A percentile compares a stretch with the other conserved stretches of the same genome.
Conservation (phyloP, 805 yeast species). For the Zygotorulaspora florentina region DNA sequence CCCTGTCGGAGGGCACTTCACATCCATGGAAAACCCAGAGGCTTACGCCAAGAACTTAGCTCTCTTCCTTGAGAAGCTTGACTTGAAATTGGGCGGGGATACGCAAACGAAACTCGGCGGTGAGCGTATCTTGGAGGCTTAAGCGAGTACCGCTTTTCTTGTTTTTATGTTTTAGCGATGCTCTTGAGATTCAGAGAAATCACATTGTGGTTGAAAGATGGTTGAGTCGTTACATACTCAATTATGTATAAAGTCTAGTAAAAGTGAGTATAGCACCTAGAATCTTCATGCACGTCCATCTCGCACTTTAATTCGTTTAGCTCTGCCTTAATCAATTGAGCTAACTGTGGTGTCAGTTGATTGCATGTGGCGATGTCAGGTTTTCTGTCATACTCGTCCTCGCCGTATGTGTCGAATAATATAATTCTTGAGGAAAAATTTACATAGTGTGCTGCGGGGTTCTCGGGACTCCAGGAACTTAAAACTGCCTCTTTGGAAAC, state of each 20-base stretch:
- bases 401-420: constrained; percentile 78
- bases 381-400: constrained; percentile 83
- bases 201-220: no score
- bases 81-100: no score
- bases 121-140: no score
- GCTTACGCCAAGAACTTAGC: not conserved
- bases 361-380: constrained; percentile 93
- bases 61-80: not conserved
- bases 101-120: no score
- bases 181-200: no score
- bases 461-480: constrained; percentile 4
- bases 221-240: not conserved
- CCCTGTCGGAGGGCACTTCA: not conserved
- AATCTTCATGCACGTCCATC: constrained; percentile 80
- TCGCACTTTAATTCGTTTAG: constrained; percentile 70
- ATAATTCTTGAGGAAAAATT: constrained; percentile 77
- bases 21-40: not conserved
- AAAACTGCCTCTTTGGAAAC: constrained; percentile 20
- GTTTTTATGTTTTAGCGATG: no score
- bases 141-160: no score
- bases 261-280: constrained; percentile 80
- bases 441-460: constrained; percentile 32
- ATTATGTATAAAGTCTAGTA: constrained; percentile 42
- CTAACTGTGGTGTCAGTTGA: constrained; percentile 79
- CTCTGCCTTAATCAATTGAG: constrained; percentile 82